Base-by-base conservation (phyloP, 176 grass and related monocot genomes). In the Avena sativa region DNA sequence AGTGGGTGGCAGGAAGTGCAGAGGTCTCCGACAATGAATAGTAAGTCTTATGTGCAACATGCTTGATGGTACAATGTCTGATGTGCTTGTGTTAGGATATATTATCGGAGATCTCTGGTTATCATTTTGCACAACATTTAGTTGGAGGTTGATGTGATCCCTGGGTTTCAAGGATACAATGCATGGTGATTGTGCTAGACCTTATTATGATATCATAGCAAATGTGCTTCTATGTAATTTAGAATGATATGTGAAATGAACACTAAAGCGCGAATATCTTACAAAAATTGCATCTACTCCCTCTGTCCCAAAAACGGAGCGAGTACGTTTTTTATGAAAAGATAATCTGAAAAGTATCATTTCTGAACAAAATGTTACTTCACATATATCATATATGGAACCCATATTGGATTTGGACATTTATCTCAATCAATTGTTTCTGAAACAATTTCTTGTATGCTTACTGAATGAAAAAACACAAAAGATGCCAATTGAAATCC, bases 1-100 rank as follows among this genome's bases (percentile, higher is more conserved):
- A 98, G 72, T 98, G 93, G 96, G 84, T 94, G 89, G 84, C 91
- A 52, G 89, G 97, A 74, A 88, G 86, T 86, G 53, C 90, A 21
- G 81, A 94, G 59, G 83, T 78, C 58, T 89, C 85, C 20, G 92
- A 93, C 1, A 73, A 77, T 86, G 84, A 96, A 98, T 83, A 83
- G 92, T 96, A 92, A 85, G 74, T 88, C 62, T 17, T 71, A 63
- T 47, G 20, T 32, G 77, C 71, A 52, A 67, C n/a, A 77, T 81
- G 12, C 77, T 81, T 34, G 66, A 67, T 59, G 59, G 49, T 60
- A 66, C 13, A 82, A 70, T 57, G 20, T 85, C 65, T 62, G 6
- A 81, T 61, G 61, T 30, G 59, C 79, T 65, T 66, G 70, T 30
- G 8, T 85, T 88, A 23, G 43, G 59, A 8, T 79, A 8, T 79